Evolutionary conservation across 345 rosid genomes (phyloP).

Genomic region (Noccaea bulbosa): DNA sequence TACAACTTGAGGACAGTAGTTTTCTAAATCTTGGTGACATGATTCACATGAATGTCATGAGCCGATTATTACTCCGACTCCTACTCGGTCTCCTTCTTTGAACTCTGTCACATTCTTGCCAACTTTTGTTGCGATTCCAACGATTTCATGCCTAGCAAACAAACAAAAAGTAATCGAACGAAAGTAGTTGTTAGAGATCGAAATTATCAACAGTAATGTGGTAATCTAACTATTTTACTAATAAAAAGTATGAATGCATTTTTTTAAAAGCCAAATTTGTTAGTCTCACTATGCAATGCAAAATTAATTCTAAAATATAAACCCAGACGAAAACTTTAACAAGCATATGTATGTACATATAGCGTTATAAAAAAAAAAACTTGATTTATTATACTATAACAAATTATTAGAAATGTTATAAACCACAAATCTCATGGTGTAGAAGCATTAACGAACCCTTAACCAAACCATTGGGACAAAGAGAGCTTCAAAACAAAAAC

Average conservation of each 20-base stretch:
- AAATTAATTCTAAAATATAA: not conserved
- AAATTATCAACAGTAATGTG: not conserved
- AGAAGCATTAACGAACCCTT: too few relatives aligned
- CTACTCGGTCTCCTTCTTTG: slow-evolving; percentile 62
- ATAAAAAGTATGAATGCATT: too few relatives aligned
- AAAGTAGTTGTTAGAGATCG: not conserved
- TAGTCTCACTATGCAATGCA: not conserved
- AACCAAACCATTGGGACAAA: too few relatives aligned
- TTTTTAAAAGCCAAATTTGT: not conserved
- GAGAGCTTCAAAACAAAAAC: too few relatives aligned
- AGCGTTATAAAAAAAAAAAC: not conserved
- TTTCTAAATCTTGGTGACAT: slow-evolving; percentile 56
- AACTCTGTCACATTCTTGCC: slow-evolving; percentile 58
- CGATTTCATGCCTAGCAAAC: slow-evolving; percentile 60
- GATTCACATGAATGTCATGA: slow-evolving; percentile 56
- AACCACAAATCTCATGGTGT: too few relatives aligned
- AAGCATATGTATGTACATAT: not conserved
- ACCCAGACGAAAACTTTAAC: not conserved
- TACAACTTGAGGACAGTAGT: slow-evolving; percentile 52
- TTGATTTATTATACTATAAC: too few relatives aligned
- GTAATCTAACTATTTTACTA: not conserved
- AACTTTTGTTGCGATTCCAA: slow-evolving; percentile 60
- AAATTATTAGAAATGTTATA: too few relatives aligned
- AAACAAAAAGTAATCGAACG: not conserved
- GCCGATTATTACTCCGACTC: slow-evolving; percentile 60